phyloP scores from a whole-genome alignment of 441 rosid species.

The Corymbia citriodora region DNA sequence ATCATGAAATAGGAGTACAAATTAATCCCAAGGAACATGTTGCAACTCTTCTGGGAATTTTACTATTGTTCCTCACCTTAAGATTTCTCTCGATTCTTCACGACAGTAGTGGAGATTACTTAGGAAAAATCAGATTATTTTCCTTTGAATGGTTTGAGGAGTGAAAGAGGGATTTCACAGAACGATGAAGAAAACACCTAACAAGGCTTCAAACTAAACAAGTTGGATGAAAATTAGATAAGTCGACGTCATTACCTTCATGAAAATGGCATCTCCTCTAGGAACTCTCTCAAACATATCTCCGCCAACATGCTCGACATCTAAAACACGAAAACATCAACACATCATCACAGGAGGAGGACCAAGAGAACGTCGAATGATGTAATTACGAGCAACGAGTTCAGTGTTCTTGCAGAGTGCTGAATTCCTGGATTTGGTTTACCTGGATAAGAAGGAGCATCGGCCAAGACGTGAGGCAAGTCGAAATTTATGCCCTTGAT shows the following conservation, averaged over 20 bases:
- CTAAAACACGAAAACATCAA: slow-evolving; percentile 7
- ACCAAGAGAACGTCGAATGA: not conserved
- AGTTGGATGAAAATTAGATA: not conserved
- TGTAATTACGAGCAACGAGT: not conserved
- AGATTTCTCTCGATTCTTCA: not conserved
- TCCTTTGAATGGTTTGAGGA: not conserved
- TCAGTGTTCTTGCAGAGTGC: not conserved
- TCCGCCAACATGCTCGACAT: slow-evolving; percentile 14
- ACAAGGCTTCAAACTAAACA: not conserved
- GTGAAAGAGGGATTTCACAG: not conserved
- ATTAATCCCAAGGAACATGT: not conserved
- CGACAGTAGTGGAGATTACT: not conserved
- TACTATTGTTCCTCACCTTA: not conserved
- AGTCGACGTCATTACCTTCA: not conserved
- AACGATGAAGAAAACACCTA: not conserved
- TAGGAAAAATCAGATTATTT: not conserved
- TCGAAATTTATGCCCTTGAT: slow-evolving; percentile 19
- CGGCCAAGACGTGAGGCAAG: slow-evolving; percentile 12
- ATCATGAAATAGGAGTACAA: not conserved
- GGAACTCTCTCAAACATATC: slow-evolving; percentile 20
- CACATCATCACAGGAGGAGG: not conserved
- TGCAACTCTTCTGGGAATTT: not conserved
- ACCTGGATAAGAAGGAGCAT: slow-evolving; percentile 7
- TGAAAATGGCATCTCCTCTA: slow-evolving; percentile 6
- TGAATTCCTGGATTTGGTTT: not conserved